These are phyloP conservation scores for Eucalyptus sp. DNA, from an alignment of 345 rosid species.

Conservation along the genomic window DNA sequence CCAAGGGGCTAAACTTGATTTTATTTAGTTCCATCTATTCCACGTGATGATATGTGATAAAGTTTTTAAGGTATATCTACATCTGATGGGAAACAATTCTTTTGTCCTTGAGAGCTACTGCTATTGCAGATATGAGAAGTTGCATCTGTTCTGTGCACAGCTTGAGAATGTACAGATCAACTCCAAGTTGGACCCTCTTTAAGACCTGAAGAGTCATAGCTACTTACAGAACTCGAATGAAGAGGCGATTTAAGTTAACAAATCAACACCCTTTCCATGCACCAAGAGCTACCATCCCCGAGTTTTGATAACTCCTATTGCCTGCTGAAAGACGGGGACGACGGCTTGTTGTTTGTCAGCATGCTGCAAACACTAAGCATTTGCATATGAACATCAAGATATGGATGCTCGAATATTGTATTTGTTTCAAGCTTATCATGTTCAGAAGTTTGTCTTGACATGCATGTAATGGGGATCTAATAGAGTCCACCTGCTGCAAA, in stretches of 20 bases:
- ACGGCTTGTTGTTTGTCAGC: background rate
- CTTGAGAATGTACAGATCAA: background rate
- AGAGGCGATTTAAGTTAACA: background rate
- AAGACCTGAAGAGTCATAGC: background rate
- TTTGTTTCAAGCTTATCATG: background rate
- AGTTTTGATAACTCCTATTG: background rate
- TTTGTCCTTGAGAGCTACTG: background rate
- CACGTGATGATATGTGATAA: background rate
- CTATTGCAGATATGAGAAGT: background rate
- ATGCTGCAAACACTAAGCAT: background rate
- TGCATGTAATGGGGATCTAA: background rate
- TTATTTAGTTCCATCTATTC: background rate
- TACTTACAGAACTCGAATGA: background rate
- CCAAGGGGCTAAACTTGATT: background rate
- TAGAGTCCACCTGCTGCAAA: background rate
- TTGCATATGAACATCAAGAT: background rate
- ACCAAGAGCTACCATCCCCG: background rate
- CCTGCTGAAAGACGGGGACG: background rate
- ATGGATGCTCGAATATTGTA: background rate
- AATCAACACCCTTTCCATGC: background rate
- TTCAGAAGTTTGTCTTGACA: background rate
- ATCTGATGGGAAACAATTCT: background rate
- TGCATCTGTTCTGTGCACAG: background rate
- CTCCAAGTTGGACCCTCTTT: background rate
- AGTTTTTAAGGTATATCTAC: rapidly evolving